A percentile compares a stretch with the other conserved stretches of the same genome.
Evolutionary conservation across 2,329 filamentous ascomycete species (phyloP).

Genomic region (Fusarium buharicum): DNA sequence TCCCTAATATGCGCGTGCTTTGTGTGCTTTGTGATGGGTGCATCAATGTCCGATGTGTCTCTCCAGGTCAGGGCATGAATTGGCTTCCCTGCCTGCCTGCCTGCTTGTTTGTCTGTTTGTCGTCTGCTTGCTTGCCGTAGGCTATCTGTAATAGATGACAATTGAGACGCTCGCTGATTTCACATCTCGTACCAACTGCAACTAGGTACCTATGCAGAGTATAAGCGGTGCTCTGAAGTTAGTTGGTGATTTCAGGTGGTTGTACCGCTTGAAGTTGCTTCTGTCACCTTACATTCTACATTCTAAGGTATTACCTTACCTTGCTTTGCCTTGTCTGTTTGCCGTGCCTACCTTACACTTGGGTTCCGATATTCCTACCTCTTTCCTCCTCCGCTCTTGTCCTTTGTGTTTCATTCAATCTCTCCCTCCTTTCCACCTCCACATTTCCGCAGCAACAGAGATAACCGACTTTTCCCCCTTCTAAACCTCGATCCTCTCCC

Average conservation of each 20-base stretch:
- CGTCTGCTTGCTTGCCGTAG: constrained; percentile 17
- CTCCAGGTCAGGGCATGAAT: constrained; percentile 7
- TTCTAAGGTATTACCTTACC: constrained; percentile 8
- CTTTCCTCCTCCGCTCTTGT: constrained; percentile 30
- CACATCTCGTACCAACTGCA: constrained; percentile 24
- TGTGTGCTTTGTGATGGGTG: constrained; percentile 12
- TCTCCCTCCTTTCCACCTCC: constrained; percentile 31
- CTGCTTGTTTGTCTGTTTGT: constrained; percentile 8
- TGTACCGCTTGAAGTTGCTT: constrained; percentile 26
- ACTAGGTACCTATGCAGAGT: too few species aligned
- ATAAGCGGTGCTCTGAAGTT: constrained; percentile 15
- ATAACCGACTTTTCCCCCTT: constrained; percentile 20
- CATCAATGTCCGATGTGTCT: constrained; percentile 26
- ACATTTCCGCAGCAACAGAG: constrained; percentile 29
- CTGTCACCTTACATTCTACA: constrained; percentile 15
- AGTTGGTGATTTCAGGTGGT: constrained; percentile 31
- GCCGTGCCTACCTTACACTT: neutral
- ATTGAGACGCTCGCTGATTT: constrained; percentile 40
- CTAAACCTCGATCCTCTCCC: constrained; percentile 18
- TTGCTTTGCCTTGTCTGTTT: constrained; percentile 1
- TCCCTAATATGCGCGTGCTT: constrained; percentile 15
- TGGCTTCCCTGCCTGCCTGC: neutral
- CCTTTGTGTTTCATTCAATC: constrained; percentile 28
- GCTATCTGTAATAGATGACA: constrained; percentile 24
- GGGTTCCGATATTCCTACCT: constrained; percentile 16